A percentile compares a stretch with the other conserved stretches of the same genome.
phyloP scores from a whole-genome alignment of 441 rosid species.

The Populus hybrid region DNA sequence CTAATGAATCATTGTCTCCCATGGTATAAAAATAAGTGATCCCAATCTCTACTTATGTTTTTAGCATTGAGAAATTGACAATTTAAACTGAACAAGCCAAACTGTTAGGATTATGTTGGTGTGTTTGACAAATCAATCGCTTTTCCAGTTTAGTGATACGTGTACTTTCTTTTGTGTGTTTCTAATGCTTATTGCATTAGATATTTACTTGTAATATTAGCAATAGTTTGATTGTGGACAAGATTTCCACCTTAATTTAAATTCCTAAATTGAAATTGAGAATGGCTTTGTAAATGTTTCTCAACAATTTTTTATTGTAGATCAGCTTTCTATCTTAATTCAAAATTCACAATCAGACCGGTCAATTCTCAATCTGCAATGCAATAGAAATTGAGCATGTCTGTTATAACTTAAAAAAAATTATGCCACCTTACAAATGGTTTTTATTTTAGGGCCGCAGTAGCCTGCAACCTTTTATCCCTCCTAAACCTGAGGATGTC shows the following conservation, averaged over 20 bases:
- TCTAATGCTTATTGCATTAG: background rate
- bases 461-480: slow-evolving; percentile 65
- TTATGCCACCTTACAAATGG: slow-evolving; percentile 26
- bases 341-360: background rate
- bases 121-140: background rate
- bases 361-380: slow-evolving; percentile 4
- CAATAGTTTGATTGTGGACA: background rate
- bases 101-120: background rate
- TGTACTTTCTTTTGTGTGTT: background rate
- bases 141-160: background rate
- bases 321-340: background rate
- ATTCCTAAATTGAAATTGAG: background rate
- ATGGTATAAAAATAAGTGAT: background rate
- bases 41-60: background rate
- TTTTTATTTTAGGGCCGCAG: slow-evolving; percentile 68
- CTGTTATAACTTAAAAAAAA: background rate
- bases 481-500: slow-evolving; percentile 81
- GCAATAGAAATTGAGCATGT: background rate
- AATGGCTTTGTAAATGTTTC: background rate
- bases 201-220: too few species aligned
- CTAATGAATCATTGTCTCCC: background rate
- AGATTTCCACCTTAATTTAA: background rate
- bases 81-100: background rate
- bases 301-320: background rate
- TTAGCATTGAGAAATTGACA: background rate